Conservation (phyloP, 345 rosid genomes). For the Mallotus nudiflorus region DNA sequence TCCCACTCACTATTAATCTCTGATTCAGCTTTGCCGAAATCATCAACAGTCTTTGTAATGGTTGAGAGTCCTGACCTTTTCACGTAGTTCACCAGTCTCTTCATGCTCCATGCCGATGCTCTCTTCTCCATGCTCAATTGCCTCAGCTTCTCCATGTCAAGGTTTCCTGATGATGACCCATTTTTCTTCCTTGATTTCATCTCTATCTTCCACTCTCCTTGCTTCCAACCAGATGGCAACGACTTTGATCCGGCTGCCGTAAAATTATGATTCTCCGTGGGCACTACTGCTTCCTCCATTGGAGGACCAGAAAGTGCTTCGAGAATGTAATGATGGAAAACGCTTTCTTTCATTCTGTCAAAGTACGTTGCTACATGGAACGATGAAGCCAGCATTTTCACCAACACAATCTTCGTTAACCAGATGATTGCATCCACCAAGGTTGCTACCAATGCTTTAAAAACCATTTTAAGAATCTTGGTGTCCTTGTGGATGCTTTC, state of each 20-base stretch:
- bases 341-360: slow-evolving; percentile 57
- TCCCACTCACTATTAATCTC: slow-evolving; percentile 53
- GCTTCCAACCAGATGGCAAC: slow-evolving; percentile 14
- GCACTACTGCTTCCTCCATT: slow-evolving; percentile 35
- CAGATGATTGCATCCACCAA: slow-evolving; percentile 51
- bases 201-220: not conserved
- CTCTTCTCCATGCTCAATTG: slow-evolving; percentile 38
- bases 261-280: not conserved
- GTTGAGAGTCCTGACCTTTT: slow-evolving; percentile 47
- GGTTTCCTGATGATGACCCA: slow-evolving; percentile 25
- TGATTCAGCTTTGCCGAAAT: slow-evolving; percentile 33
- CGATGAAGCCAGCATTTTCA: slow-evolving; percentile 51
- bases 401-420: slow-evolving; percentile 48
- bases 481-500: slow-evolving; percentile 31
- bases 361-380: slow-evolving; percentile 57
- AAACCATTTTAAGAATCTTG: slow-evolving; percentile 25
- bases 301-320: slow-evolving; percentile 47
- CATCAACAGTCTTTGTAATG: slow-evolving; percentile 45
- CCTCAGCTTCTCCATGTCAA: slow-evolving; percentile 50
- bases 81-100: slow-evolving; percentile 41
- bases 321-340: slow-evolving; percentile 50
- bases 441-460: slow-evolving; percentile 36
- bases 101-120: slow-evolving; percentile 47
- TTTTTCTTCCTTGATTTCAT: slow-evolving; percentile 14
- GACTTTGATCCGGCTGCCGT: slow-evolving; percentile 4